Conservation (phyloP, 352 stramenopile species). For the Phytophthora constricta region DNA sequence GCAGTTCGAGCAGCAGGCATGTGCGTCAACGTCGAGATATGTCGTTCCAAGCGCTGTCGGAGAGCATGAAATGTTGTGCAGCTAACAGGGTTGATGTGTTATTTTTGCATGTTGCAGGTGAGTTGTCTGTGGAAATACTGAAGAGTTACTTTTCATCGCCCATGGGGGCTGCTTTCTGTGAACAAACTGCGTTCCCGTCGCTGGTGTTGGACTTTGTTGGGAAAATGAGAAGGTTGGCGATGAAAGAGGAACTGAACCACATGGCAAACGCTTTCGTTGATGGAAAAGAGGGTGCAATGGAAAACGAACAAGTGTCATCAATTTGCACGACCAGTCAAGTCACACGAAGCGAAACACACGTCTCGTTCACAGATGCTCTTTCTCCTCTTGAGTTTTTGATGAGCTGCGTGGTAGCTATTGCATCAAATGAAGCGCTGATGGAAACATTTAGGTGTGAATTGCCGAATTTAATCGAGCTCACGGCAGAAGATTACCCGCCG, state of each 20-base stretch:
- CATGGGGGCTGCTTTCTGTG: slow-evolving; percentile 53
- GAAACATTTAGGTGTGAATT: slow-evolving; percentile 77
- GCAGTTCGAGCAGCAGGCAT: slow-evolving; percentile 52
- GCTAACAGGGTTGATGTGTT: background rate
- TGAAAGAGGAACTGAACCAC: slow-evolving; percentile 52
- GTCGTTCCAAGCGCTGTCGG: too few species aligned
- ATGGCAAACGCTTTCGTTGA: slow-evolving; percentile 16
- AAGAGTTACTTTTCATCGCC: slow-evolving; percentile 62
- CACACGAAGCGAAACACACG: background rate
- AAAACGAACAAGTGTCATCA: background rate
- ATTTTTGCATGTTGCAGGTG: slow-evolving; percentile 29
- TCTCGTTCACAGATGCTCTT: slow-evolving; percentile 33
- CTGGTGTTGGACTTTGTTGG: slow-evolving; percentile 71
- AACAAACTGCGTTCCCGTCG: slow-evolving; percentile 75
- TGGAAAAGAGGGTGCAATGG: background rate
- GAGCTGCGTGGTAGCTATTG: slow-evolving; percentile 65
- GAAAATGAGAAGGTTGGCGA: slow-evolving; percentile 53
- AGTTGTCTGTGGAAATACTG: slow-evolving; percentile 42
- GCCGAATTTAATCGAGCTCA: slow-evolving; percentile 66
- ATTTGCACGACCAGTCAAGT: too few species aligned
- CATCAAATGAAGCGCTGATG: slow-evolving; percentile 55
- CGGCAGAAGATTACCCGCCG: slow-evolving; percentile 68
- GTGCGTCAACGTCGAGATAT: slow-evolving; percentile 28
- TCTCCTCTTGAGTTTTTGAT: slow-evolving; percentile 60
- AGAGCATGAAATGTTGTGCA: too few species aligned